Conservation (phyloP, 139 green algal species). For the Choricystis sp. region DNA sequence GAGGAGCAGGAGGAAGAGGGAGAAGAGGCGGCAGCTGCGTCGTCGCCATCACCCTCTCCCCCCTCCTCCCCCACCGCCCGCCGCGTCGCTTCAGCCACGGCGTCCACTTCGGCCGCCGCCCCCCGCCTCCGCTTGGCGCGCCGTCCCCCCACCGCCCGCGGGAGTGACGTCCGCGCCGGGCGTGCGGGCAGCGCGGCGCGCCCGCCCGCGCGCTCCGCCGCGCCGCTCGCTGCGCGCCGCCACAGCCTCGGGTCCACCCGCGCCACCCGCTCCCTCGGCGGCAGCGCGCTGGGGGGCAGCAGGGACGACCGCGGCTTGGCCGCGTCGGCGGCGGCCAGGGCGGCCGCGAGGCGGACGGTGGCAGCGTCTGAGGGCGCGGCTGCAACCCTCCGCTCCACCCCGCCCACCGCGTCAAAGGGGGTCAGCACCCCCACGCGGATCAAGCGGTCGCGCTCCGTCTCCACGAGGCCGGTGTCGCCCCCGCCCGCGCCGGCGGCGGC, state of each 20-base stretch:
- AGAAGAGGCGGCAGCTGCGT: background rate
- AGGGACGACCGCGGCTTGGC: slow-evolving; percentile 12
- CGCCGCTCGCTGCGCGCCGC: slow-evolving; percentile 7
- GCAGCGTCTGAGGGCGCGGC: background rate
- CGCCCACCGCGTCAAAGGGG: slow-evolving; percentile 63
- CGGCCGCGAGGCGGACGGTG: background rate
- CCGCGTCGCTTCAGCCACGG: background rate
- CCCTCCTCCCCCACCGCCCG: too few relatives aligned
- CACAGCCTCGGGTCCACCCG: slow-evolving; percentile 28
- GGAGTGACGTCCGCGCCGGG: background rate
- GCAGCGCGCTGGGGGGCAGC: slow-evolving; percentile 34
- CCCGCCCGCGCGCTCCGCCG: too few relatives aligned
- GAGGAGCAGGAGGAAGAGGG: background rate
- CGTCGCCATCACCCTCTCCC: too few relatives aligned
- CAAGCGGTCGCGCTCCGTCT: slow-evolving; percentile 68
- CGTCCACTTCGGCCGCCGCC: background rate
- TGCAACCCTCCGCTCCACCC: slow-evolving; percentile 49
- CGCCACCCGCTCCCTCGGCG: slow-evolving; percentile 6
- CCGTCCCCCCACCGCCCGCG: background rate
- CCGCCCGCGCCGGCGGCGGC: slow-evolving; percentile 1
- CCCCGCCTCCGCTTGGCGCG: background rate
- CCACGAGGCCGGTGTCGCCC: slow-evolving; percentile 24
- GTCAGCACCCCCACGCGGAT: slow-evolving; percentile 72
- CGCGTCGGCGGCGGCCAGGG: too few relatives aligned
- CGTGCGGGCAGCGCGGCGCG: background rate